Base-by-base conservation (phyloP, 1,139 yeast species). In the Lodderomyces margitis region DNA sequence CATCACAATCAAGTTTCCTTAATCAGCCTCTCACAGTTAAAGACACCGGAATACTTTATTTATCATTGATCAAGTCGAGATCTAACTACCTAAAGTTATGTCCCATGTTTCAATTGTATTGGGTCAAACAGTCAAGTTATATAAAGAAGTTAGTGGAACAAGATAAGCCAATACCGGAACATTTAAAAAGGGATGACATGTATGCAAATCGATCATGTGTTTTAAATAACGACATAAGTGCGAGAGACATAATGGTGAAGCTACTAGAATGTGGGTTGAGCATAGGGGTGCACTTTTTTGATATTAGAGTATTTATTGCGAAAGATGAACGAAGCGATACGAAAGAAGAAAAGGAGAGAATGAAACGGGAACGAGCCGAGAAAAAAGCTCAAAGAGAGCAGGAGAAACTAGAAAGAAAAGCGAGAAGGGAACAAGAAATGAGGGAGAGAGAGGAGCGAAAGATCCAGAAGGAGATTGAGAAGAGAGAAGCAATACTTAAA, bases 211-310 rank as follows among this genome's bases (percentile, higher is more conserved):
- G 75, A 31, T 59, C 61, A 11, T 73, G 83, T 28, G 68, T 76
- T 31, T 61, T 74, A 38, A 68, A 73, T 5, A 54, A 64, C 30
- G 74, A 74, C 11, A 71, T 70, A 8, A 80, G 80, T 58, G 84
- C 84, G 27, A 70, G 95, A 51, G 98, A 92, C 51, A 83, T 83
- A 41, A 89, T 91, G 96, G 86, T 88, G 44, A 88, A 88, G 57
- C 66, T 92, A 45, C 80, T 94, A 53, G 97, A 91, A 52, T 81
- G 91, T 44, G 65, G 70, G 1, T 62, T 89, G 66, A 70, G 73
- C 5, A 70, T 86, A 30, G 98, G 97, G 0, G 96, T 96, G 0
- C 98, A 92, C 62, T 64, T 68, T 0, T 87, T 87, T 59, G 89
- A 83, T 34, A 75, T 85, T 5, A 70, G 95, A 47, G 61, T 92